A percentile compares a stretch with the other conserved stretches of the same genome.
These are phyloP conservation scores for Myxozyma geophila DNA, from an alignment of 805 yeast species.

Conservation along the genomic window DNA sequence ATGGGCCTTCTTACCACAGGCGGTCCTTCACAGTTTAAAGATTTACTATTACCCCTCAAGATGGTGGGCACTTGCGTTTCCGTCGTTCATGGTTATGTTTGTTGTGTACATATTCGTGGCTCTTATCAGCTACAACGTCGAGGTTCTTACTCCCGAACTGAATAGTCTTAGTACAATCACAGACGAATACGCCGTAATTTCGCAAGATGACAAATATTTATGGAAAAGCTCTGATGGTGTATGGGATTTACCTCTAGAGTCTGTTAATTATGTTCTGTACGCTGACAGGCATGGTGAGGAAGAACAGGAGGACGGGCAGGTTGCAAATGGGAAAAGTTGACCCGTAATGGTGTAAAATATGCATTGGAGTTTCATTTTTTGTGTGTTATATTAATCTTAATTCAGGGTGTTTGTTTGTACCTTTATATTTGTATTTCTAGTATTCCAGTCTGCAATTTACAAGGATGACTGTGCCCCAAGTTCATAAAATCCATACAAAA, in stretches of 20 bases:
- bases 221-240: conserved; percentile 77
- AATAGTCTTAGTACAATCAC: conserved; percentile 66
- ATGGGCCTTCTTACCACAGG: conserved; percentile 78
- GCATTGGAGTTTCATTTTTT: background rate
- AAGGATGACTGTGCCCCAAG: background rate
- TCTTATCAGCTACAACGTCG: conserved; percentile 74
- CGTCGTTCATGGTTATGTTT: conserved; percentile 67
- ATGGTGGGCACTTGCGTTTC: conserved; percentile 87
- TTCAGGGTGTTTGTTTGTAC: background rate
- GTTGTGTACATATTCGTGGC: conserved; percentile 77
- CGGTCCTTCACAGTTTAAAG: conserved; percentile 56
- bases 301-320: background rate
- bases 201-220: conserved; percentile 50
- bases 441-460: background rate
- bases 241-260: conserved; percentile 77
- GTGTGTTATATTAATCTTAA: background rate
- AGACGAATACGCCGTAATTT: conserved; percentile 62
- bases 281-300: conserved; percentile 25
- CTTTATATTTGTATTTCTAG: background rate
- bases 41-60: conserved; percentile 81
- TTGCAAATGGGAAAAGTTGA: background rate
- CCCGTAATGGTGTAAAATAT: background rate
- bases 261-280: conserved; percentile 70
- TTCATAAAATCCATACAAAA: background rate
- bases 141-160: conserved; percentile 64